Base-by-base conservation (phyloP, 352 stramenopile species). In the Phytophthora pinifolia region DNA sequence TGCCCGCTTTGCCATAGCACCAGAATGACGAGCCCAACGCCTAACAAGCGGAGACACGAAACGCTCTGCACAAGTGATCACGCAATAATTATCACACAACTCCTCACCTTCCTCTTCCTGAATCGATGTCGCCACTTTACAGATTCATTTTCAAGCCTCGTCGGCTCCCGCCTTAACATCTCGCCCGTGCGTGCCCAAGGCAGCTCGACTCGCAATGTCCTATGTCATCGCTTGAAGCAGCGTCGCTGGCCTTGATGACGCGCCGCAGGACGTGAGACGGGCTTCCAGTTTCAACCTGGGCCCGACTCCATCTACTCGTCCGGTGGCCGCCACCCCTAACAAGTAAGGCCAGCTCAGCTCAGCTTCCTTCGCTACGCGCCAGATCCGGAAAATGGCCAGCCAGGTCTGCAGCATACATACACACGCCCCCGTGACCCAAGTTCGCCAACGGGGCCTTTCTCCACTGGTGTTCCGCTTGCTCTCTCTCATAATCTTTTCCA, bases 111-210 rank as follows among this genome's bases (percentile, higher is more conserved):
- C 44, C 49, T 52, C 46, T 54, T 52, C 48, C 55, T 57, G 54
- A 65, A 66, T 63, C 59, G 66, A 70, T 70, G 46, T 67, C 61
- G 56, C 51, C 65, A 70, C 56, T 74, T 70, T 74, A 70, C 65
- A 74, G 47, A 67, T 67, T 67, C 49, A 60, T 67, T 72, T 27
- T 68, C 55, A 56, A 65, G 63, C 47, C 62, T 56, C 35, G 22
- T 38, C 20, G 45, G 41, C 51, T 65, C 44, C 37, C 22, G 27
- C 63, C 47, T 54, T 62, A 54, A 52, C 42, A 65, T 59, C 61
- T 59, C 38, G 42, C 54, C 46, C 39, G 37, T 57, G 60, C 41
- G 37, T 57, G 60, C 46, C 41, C 38, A 64, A 62, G 51, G 49
- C 55, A 65, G 51, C 56, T 62, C 54, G 53, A 62, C 54, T 63